These are phyloP conservation scores for Pouteria glomerata DNA, from an alignment of 148 eudicot genomes.

Conservation along the genomic window DNA sequence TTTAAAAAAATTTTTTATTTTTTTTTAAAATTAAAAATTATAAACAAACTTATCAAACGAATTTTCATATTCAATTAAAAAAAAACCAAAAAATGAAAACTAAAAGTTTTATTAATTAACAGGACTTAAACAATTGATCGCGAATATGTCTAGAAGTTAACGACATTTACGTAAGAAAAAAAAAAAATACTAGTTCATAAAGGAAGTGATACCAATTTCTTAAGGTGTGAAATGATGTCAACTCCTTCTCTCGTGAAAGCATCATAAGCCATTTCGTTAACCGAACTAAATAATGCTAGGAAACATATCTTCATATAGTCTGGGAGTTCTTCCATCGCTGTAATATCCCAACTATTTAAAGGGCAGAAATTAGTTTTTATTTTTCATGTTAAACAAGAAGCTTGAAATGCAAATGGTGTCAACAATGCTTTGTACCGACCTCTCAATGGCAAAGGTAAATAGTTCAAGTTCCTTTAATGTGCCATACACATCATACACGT, in stretches of 20 bases:
- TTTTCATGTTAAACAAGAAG: too few relatives aligned
- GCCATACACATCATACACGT: too few relatives aligned
- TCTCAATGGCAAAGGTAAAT: slow-evolving; percentile 18
- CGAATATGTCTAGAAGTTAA: too few relatives aligned
- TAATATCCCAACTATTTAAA: slow-evolving; percentile 27
- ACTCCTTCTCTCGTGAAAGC: background rate
- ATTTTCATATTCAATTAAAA: too few relatives aligned
- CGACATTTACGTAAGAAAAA: background rate
- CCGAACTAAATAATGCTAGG: slow-evolving; percentile 6
- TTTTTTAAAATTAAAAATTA: too few relatives aligned
- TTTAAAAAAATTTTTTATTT: too few relatives aligned
- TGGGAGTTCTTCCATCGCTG: slow-evolving; percentile 19
- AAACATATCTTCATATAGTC: slow-evolving; percentile 26
- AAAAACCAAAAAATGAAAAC: too few relatives aligned
- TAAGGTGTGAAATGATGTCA: slow-evolving; percentile 4
- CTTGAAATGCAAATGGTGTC: too few relatives aligned
- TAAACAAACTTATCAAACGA: too few relatives aligned
- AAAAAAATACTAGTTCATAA: background rate
- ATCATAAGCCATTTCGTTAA: slow-evolving; percentile 19
- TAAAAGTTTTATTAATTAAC: too few relatives aligned
- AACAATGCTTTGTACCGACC: slow-evolving; percentile 2
- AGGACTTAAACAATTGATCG: too few relatives aligned
- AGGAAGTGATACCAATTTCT: slow-evolving; percentile 1
- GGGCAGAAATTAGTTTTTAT: too few relatives aligned
- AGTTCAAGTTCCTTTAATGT: background rate